These are phyloP conservation scores for Aquanectria penicillioides DNA, from an alignment of 2,329 filamentous ascomycete species.

Conservation along the genomic window DNA sequence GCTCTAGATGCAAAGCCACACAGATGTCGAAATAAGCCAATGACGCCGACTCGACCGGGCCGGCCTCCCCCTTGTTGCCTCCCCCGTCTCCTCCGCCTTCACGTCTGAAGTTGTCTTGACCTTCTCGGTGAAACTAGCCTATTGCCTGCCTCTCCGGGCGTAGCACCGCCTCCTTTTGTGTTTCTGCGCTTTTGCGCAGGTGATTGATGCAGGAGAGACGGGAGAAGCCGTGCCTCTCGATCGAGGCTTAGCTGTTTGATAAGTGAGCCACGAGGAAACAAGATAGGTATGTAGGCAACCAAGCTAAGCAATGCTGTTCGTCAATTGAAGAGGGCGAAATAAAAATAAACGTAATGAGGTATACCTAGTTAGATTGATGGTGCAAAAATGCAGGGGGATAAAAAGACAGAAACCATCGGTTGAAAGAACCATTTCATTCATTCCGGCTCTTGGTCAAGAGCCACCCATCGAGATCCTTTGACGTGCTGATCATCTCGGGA, in stretches of 20 bases:
- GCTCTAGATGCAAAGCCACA: not conserved
- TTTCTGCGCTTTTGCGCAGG: conserved; percentile 9
- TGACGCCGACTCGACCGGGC: not conserved
- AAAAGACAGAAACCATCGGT: not conserved
- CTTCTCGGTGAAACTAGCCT: not conserved
- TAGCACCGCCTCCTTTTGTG: not conserved
- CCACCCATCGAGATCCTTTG: not conserved
- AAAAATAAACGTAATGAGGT: not conserved
- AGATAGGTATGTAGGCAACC: not conserved
- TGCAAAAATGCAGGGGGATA: not conserved
- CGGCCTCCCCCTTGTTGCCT: not conserved
- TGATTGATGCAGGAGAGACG: not conserved
- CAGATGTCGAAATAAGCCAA: not conserved
- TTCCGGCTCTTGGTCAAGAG: not conserved
- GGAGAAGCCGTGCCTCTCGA: not conserved
- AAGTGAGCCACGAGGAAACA: not conserved
- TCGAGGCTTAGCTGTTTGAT: no score
- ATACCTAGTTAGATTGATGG: conserved; percentile 6
- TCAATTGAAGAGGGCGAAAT: not conserved
- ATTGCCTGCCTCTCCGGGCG: not conserved
- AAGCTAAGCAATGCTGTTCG: conserved; percentile 5
- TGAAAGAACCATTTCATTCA: not conserved
- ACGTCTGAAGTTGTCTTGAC: no score
- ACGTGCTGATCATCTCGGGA: not conserved
- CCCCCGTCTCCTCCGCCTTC: conserved; percentile 1